These are phyloP conservation scores for Kernera saxatilis DNA, from an alignment of 345 rosid genomes.

Conservation along the genomic window DNA sequence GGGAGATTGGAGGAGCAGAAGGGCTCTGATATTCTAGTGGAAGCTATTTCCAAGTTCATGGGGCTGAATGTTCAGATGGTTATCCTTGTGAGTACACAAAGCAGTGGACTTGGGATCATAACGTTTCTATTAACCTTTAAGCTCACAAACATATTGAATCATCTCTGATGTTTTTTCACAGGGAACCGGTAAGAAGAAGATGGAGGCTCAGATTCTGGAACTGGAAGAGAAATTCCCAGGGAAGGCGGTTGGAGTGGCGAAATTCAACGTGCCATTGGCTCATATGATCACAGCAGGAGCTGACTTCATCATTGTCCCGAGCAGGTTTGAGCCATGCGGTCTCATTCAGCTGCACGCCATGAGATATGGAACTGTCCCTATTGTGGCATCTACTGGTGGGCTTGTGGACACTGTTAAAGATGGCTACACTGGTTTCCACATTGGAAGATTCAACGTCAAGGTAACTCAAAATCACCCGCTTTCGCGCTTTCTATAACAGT, in stretches of 20 bases:
- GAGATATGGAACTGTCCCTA: constrained; percentile 98
- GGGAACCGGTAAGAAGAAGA: constrained; percentile 87
- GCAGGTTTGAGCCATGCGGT: constrained; percentile 98
- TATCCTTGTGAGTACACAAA: constrained; percentile 55
- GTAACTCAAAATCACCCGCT: constrained; percentile 31
- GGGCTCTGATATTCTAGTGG: constrained; percentile 86
- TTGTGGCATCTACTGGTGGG: constrained; percentile 94
- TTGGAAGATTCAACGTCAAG: constrained; percentile 70
- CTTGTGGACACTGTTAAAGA: constrained; percentile 90
- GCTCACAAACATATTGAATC: neutral
- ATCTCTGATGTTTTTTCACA: constrained; percentile 14
- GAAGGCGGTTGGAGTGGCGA: constrained; percentile 71
- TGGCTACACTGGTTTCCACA: constrained; percentile 90
- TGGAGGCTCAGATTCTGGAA: constrained; percentile 67
- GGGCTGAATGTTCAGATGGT: constrained; percentile 66
- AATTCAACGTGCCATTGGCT: constrained; percentile 73
- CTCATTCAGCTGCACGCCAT: constrained; percentile 94
- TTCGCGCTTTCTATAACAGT: neutral
- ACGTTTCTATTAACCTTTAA: neutral
- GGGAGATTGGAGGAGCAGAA: constrained; percentile 97
- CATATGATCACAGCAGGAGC: constrained; percentile 93
- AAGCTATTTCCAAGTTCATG: constrained; percentile 58
- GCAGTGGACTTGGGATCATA: neutral
- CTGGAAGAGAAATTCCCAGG: constrained; percentile 65
- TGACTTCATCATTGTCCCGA: constrained; percentile 75